These are phyloP conservation scores for Colletotrichum sp. DNA, from an alignment of 2,329 filamentous ascomycete genomes.

Conservation along the genomic window DNA sequence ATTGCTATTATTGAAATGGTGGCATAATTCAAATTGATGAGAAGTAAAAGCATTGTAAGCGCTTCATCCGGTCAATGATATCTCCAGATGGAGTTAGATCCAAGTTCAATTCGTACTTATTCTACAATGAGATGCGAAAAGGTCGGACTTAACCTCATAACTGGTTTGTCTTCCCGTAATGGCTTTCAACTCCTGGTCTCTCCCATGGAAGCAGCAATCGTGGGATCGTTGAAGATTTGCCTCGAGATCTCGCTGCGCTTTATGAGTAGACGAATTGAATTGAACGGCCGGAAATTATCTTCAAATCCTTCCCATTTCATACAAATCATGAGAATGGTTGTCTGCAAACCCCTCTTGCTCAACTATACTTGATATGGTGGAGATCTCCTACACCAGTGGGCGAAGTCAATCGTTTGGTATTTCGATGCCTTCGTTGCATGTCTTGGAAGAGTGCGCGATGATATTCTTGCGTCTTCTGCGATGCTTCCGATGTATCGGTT, in stretches of 20 bases:
- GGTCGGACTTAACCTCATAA: accelerated
- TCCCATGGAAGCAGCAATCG: not conserved
- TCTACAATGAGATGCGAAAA: not conserved
- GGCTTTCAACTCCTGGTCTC: not conserved
- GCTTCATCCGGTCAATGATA: not conserved
- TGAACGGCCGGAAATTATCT: not conserved
- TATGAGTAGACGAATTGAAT: not conserved
- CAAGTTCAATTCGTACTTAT: accelerated
- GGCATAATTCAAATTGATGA: not conserved
- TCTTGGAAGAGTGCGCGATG: not conserved
- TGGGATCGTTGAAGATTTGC: not conserved
- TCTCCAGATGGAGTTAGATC: not conserved
- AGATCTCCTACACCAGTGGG: not conserved
- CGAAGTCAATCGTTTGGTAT: not conserved
- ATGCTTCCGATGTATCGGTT: not conserved
- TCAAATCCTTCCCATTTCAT: not conserved
- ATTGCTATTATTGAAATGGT: not conserved
- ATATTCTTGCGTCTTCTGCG: not conserved
- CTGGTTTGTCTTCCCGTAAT: accelerated
- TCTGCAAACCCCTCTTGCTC: accelerated
- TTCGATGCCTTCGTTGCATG: not conserved
- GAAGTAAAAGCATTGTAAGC: not conserved
- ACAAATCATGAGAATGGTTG: not conserved
- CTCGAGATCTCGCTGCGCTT: not conserved
- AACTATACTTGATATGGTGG: accelerated